phyloP scores from a whole-genome alignment of 2,329 filamentous ascomycete species.

The Myriosclerotinia scirpicola region DNA sequence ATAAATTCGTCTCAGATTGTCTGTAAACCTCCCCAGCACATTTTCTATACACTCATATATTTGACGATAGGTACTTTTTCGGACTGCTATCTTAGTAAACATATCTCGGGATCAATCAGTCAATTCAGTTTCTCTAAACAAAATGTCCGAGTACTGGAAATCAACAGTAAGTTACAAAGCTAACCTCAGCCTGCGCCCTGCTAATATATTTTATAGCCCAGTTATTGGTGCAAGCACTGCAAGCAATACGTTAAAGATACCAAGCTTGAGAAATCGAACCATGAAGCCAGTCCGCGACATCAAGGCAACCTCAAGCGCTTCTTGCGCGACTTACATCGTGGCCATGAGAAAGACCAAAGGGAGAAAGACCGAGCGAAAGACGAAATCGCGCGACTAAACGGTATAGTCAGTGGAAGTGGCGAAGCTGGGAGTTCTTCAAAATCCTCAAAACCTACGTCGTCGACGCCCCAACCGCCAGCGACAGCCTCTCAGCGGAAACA shows the following conservation, averaged over 20 bases:
- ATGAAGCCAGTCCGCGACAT: conserved; percentile 83
- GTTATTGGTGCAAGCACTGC: conserved; percentile 99
- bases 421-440: conserved; percentile 32
- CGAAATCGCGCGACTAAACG: conserved; percentile 84
- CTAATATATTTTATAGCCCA: conserved; percentile 54
- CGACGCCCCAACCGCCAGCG: conserved; percentile 40
- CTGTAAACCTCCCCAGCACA: conserved; percentile 2
- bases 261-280: conserved; percentile 82
- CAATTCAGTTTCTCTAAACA: conserved; percentile 11
- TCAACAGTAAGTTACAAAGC: conserved; percentile 62
- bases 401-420: conserved; percentile 58
- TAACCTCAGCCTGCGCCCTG: background rate
- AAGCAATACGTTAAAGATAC: conserved; percentile 88
- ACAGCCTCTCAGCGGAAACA: conserved; percentile 69
- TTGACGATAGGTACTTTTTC: background rate
- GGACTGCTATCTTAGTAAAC: background rate
- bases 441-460: conserved; percentile 35
- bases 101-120: background rate
- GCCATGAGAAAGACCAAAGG: conserved; percentile 75
- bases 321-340: conserved; percentile 82
- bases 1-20: background rate
- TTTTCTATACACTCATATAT: background rate
- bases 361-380: conserved; percentile 80
- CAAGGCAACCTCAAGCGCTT: conserved; percentile 86
- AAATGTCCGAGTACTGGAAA: conserved; percentile 98